phyloP scores from a whole-genome alignment of 306 rosid genomes.

The Ormosia semicastrata region DNA sequence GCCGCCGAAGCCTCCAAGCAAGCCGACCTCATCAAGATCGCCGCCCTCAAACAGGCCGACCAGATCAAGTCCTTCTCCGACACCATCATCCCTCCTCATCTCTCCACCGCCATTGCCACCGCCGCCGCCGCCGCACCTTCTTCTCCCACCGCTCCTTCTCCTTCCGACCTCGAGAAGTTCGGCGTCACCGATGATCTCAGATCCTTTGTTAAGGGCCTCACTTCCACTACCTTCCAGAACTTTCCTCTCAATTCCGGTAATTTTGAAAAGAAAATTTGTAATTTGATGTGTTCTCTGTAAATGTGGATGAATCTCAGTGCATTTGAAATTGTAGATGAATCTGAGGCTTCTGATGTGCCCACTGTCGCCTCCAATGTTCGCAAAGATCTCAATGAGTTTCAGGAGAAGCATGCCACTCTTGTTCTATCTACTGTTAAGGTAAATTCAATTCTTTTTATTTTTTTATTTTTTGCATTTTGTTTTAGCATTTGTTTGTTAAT shows the following conservation, averaged over 20 bases:
- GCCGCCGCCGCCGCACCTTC: slow-evolving; percentile 27
- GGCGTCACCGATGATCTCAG: slow-evolving; percentile 87
- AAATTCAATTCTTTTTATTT: slow-evolving; percentile 12
- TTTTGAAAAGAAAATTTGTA: neutral
- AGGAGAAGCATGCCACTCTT: slow-evolving; percentile 90
- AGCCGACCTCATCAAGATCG: slow-evolving; percentile 81
- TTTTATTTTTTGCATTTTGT: neutral
- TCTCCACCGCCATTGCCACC: slow-evolving; percentile 47
- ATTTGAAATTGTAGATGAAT: slow-evolving; percentile 56
- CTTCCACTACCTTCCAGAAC: slow-evolving; percentile 79
- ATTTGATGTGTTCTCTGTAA: neutral
- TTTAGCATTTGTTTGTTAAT: neutral
- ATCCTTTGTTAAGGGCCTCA: slow-evolving; percentile 83
- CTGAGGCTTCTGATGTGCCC: slow-evolving; percentile 59
- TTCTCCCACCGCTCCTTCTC: slow-evolving; percentile 15
- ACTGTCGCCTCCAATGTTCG: slow-evolving; percentile 74
- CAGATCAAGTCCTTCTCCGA: slow-evolving; percentile 88
- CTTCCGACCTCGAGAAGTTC: slow-evolving; percentile 56
- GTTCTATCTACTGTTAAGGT: slow-evolving; percentile 92
- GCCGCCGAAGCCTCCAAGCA: slow-evolving; percentile 95
- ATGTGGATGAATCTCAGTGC: slow-evolving; percentile 30
- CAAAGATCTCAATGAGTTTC: slow-evolving; percentile 95
- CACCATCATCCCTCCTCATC: slow-evolving; percentile 68
- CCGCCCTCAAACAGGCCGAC: slow-evolving; percentile 80
- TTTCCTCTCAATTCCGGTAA: slow-evolving; percentile 75